Percentiles rank a stretch among this genome's conserved stretches.
Evolutionary conservation across 2,329 filamentous ascomycete genomes (phyloP).

Genomic region (Microdochium bolleyi): DNA sequence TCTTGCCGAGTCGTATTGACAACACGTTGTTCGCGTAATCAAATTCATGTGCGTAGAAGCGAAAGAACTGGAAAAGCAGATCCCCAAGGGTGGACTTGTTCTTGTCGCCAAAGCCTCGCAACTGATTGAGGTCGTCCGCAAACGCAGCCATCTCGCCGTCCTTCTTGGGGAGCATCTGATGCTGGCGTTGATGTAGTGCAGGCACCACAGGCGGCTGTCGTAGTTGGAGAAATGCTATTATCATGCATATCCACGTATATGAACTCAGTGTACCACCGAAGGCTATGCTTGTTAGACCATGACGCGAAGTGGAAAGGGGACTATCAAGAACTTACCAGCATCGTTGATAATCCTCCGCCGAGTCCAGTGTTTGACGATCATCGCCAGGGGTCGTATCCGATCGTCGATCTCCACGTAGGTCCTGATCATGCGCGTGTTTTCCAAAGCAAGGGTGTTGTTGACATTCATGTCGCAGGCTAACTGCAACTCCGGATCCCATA

Average conservation of each 20-base stretch:
- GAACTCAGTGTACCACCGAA: slow-evolving; percentile 93
- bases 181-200: slow-evolving; percentile 67
- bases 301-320: not conserved
- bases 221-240: slow-evolving; percentile 91
- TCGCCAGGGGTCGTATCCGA: slow-evolving; percentile 82
- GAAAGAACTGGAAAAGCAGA: slow-evolving; percentile 92
- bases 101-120: slow-evolving; percentile 64
- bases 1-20: slow-evolving; percentile 74
- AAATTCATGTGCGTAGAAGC: slow-evolving; percentile 88
- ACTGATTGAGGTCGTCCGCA: slow-evolving; percentile 72
- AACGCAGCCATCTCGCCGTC: slow-evolving; percentile 69
- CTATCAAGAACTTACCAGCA: slow-evolving; percentile 61
- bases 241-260: slow-evolving; percentile 98
- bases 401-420: slow-evolving; percentile 93
- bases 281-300: slow-evolving; percentile 39
- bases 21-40: slow-evolving; percentile 80
- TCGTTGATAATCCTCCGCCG: slow-evolving; percentile 89
- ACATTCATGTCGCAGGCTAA: slow-evolving; percentile 97
- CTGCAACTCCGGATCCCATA: slow-evolving; percentile 89
- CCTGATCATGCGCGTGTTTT: slow-evolving; percentile 97
- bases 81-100: slow-evolving; percentile 80
- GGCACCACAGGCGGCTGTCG: slow-evolving; percentile 78
- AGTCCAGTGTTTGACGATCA: slow-evolving; percentile 98
- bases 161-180: slow-evolving; percentile 50
- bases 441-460: slow-evolving; percentile 89